Conservation (phyloP, 2,329 filamentous ascomycete species). For the Tolypocladium ophioglossoides region DNA sequence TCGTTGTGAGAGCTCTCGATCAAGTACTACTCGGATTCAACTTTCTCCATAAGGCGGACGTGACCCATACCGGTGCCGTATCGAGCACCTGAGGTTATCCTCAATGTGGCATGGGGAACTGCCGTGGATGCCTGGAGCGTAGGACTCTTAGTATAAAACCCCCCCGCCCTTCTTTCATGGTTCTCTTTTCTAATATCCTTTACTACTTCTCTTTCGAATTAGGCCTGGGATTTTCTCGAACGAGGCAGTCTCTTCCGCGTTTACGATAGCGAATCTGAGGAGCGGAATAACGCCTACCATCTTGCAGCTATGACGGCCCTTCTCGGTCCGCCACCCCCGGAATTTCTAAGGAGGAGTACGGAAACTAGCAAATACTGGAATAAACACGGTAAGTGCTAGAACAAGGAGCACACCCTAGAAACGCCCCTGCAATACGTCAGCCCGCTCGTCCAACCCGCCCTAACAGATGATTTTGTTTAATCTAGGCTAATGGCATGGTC, state of each 20-base stretch:
- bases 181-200: not conserved
- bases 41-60: constrained; percentile 13
- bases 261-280: constrained; percentile 11
- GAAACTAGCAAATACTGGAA: constrained; percentile 15
- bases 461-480: not conserved
- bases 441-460: not conserved
- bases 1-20: constrained; percentile 13
- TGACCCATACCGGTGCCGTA: constrained; percentile 18
- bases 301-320: constrained; percentile 17
- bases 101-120: constrained; percentile 22
- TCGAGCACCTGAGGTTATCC: constrained; percentile 26
- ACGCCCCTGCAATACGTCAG: not conserved
- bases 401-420: not conserved
- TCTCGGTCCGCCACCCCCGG: constrained; percentile 15
- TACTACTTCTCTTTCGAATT: not conserved
- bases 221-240: constrained; percentile 17
- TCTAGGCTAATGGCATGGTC: constrained; percentile 14
- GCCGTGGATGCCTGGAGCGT: constrained; percentile 25
- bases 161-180: constrained; percentile 2
- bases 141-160: constrained; percentile 18
- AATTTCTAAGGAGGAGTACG: constrained; percentile 11
- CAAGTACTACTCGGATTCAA: constrained; percentile 13
- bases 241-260: constrained; percentile 10
- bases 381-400: constrained; percentile 10
- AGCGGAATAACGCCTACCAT: constrained; percentile 16